These are phyloP conservation scores for Zasmidium cellare DNA, from an alignment of 2,329 filamentous ascomycete genomes.

Conservation along the genomic window DNA sequence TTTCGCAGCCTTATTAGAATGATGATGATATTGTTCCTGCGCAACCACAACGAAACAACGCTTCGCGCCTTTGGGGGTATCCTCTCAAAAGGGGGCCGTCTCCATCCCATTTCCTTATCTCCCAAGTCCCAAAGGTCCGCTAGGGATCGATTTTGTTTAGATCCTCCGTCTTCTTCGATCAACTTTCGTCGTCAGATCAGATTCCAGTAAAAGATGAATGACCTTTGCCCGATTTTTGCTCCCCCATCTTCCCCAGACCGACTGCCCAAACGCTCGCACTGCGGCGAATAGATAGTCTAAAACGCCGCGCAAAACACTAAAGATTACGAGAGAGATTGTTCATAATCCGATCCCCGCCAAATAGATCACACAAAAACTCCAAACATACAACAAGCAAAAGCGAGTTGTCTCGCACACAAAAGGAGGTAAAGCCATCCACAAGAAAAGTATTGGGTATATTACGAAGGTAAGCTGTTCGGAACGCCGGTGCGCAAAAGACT, in stretches of 20 bases:
- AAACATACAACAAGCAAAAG: conserved; percentile 1
- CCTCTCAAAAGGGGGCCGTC: not conserved
- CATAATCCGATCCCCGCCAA: not conserved
- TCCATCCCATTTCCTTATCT: not conserved
- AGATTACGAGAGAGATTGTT: conserved; percentile 6
- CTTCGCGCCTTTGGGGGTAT: conserved; percentile 3
- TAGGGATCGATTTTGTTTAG: not conserved
- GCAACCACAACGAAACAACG: not conserved
- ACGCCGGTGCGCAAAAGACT: conserved; percentile 17
- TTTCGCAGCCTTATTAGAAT: not conserved
- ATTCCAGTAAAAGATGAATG: not conserved
- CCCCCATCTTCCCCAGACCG: not conserved
- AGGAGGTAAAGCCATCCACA: conserved; percentile 23
- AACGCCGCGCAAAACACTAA: conserved; percentile 6
- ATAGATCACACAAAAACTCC: not conserved
- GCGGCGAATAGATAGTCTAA: not conserved
- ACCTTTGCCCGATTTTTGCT: not conserved
- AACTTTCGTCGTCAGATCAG: not conserved
- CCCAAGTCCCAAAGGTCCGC: not conserved
- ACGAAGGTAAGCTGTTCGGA: conserved; percentile 19
- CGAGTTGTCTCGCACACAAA: not conserved
- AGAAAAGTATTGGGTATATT: conserved; percentile 26
- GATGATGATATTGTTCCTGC: not conserved
- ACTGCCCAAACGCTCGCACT: conserved; percentile 6
- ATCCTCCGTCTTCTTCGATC: not conserved